These are phyloP conservation scores for Fusarium protoensiforme DNA, from an alignment of 2,329 filamentous ascomycete species.

Conservation along the genomic window DNA sequence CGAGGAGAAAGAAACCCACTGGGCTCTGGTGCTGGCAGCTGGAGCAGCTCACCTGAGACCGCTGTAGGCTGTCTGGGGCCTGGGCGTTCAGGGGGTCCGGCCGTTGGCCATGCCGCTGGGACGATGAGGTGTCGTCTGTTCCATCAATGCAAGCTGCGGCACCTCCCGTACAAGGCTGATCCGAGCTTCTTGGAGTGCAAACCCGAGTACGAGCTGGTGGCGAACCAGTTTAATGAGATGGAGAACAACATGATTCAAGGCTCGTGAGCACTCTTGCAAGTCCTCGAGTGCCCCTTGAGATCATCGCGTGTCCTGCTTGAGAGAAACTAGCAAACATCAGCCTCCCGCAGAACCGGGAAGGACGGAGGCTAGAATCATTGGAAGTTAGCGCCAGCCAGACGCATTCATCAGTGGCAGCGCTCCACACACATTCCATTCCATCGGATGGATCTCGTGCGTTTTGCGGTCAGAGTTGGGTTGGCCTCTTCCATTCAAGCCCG, in stretches of 20 bases:
- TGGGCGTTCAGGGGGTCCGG: background rate
- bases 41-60: background rate
- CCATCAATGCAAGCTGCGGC: slow-evolving; percentile 17
- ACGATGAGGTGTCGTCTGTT: slow-evolving; percentile 17
- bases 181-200: slow-evolving; percentile 20
- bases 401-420: background rate
- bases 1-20: background rate
- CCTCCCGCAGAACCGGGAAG: slow-evolving; percentile 10
- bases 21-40: background rate
- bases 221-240: slow-evolving; percentile 35
- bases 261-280: slow-evolving; percentile 15
- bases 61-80: background rate
- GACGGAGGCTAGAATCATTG: background rate
- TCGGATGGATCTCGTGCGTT: slow-evolving; percentile 7
- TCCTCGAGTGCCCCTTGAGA: background rate
- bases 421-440: slow-evolving; percentile 6
- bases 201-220: slow-evolving; percentile 36
- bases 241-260: slow-evolving; percentile 23
- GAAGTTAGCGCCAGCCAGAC: background rate
- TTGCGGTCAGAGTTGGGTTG: slow-evolving; percentile 18
- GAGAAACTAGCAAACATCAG: slow-evolving; percentile 18
- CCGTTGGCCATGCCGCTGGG: slow-evolving; percentile 8
- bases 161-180: slow-evolving; percentile 28
- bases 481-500: background rate
- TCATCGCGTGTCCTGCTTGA: slow-evolving; percentile 3